A percentile compares a stretch with the other conserved stretches of the same genome.
These are phyloP conservation scores for Hypoxylon cercidicola DNA, from an alignment of 495 filamentous ascomycete species.

Conservation along the genomic window DNA sequence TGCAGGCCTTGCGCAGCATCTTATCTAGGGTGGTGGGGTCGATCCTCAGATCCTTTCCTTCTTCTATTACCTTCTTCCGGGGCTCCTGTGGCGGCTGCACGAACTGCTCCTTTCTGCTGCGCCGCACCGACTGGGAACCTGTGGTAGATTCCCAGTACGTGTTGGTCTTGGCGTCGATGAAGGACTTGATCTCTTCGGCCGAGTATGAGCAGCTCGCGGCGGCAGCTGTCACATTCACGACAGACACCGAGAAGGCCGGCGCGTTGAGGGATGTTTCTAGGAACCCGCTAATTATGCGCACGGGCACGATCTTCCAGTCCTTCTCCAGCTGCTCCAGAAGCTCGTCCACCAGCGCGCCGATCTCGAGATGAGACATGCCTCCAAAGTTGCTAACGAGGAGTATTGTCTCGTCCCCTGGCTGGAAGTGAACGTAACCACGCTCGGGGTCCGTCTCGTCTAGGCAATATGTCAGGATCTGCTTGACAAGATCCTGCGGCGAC, in stretches of 20 bases:
- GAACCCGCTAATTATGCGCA: constrained; percentile 62
- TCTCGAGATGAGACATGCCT: constrained; percentile 69
- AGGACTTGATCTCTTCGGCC: constrained; percentile 60
- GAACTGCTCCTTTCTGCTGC: constrained; percentile 53
- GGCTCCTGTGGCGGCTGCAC: constrained; percentile 51
- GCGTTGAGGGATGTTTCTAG: constrained; percentile 72
- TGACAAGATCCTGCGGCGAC: constrained; percentile 62
- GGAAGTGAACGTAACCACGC: constrained; percentile 68
- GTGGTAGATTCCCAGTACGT: constrained; percentile 62
- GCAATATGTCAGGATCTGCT: constrained; percentile 62
- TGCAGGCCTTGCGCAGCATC: constrained; percentile 63
- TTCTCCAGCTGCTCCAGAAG: constrained; percentile 59
- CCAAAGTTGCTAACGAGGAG: constrained; percentile 72
- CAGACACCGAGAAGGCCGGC: constrained; percentile 68
- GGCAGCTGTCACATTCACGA: constrained; percentile 65
- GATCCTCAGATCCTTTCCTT: constrained; percentile 52
- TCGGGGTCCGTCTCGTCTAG: constrained; percentile 66
- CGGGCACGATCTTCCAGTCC: constrained; percentile 58
- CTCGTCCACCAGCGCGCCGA: constrained; percentile 66
- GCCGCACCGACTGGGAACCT: constrained; percentile 50
- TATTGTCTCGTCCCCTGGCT: constrained; percentile 62
- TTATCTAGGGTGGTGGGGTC: constrained; percentile 57
- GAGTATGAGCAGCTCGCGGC: constrained; percentile 57
- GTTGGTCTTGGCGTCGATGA: constrained; percentile 64
- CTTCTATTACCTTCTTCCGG: constrained; percentile 47